Evolutionary conservation across 2,329 filamentous ascomycete species (phyloP).

Genomic region (Claviceps monticola): DNA sequence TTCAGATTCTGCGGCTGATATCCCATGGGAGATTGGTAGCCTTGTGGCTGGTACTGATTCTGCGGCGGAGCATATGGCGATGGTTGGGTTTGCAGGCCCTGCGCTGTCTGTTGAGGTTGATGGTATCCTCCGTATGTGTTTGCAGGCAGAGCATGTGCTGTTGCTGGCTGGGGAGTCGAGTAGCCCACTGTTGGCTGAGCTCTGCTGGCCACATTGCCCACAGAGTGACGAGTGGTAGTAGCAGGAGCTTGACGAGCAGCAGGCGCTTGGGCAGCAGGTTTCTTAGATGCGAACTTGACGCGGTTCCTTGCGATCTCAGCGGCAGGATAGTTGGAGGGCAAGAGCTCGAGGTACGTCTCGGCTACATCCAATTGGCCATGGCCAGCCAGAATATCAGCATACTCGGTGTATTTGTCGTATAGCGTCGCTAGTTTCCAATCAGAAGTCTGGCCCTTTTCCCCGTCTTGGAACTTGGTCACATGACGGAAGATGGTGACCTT

Average conservation of each 20-base stretch:
- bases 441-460: conserved; percentile 53
- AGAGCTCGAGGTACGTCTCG: conserved; percentile 79
- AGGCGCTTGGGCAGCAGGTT: conserved; percentile 14
- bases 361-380: conserved; percentile 79
- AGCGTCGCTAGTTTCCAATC: conserved; percentile 82
- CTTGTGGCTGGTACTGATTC: conserved; percentile 21
- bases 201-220: conserved; percentile 1
- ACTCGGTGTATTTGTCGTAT: conserved; percentile 94
- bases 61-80: conserved; percentile 24
- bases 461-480: conserved; percentile 81
- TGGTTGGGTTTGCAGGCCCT: conserved; percentile 17
- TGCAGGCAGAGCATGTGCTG: conserved; percentile 12
- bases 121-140: conserved; percentile 15
- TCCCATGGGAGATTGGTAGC: conserved; percentile 7
- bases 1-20: conserved; percentile 39
- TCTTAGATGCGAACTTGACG: conserved; percentile 67
- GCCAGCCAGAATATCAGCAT: conserved; percentile 84
- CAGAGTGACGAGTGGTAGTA: conserved; percentile 10
- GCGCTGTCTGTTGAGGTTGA: conserved; percentile 11
- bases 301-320: conserved; percentile 78
- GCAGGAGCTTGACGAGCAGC: not conserved
- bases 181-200: conserved; percentile 28
- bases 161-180: conserved; percentile 29
- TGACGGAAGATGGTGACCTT: conserved; percentile 96
- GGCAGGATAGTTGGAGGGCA: conserved; percentile 70